phyloP scores from a whole-genome alignment of 2,329 filamentous ascomycete species.

The Apiospora marii region DNA sequence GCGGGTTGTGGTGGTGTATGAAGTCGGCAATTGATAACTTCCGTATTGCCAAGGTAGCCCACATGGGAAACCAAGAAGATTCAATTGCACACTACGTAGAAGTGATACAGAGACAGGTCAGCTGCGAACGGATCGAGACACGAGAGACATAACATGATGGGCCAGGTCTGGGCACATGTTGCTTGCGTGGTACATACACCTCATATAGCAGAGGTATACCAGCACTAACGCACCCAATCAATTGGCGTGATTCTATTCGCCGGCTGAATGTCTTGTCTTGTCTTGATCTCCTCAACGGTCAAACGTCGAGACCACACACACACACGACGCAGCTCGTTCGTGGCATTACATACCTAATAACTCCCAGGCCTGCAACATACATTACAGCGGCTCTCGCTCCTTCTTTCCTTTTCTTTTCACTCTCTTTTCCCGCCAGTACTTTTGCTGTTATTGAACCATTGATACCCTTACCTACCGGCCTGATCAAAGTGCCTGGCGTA shows the following conservation, averaged over 20 bases:
- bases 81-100: conserved; percentile 10
- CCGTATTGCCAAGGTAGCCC: not conserved
- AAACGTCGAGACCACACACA: not conserved
- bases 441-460: not conserved
- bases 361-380: not conserved
- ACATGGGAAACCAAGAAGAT: not conserved
- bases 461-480: not conserved
- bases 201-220: conserved; percentile 1
- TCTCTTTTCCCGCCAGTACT: not conserved
- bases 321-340: not conserved
- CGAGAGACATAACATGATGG: conserved; percentile 10
- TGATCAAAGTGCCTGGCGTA: not conserved
- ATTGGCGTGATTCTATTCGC: conserved; percentile 9
- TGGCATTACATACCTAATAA: not conserved
- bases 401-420: not conserved
- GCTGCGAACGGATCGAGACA: conserved; percentile 14
- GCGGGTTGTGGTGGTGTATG: too few species aligned
- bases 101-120: conserved; percentile 7
- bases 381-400: conserved; percentile 5
- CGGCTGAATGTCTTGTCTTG: not conserved
- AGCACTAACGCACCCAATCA: not conserved
- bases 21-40: not conserved
- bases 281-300: not conserved
- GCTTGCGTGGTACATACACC: conserved; percentile 13
- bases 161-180: not conserved